Evolutionary conservation across 257 asterid genomes (phyloP), one percentile per base, ranked within the genome.

Genomic region (Penstemon eatonii): DNA sequence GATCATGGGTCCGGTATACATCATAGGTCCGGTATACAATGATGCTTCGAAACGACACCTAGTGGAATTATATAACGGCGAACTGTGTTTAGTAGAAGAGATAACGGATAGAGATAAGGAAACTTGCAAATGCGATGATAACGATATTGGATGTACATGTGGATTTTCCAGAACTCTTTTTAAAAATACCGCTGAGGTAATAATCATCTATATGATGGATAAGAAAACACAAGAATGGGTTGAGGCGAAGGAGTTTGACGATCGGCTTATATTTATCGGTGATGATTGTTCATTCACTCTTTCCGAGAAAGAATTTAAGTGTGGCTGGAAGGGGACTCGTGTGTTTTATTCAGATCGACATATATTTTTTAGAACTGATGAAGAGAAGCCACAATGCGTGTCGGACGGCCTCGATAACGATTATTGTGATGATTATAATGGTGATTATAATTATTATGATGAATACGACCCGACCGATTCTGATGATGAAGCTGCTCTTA

Each of bases 251-350:
- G 38, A 37, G 11, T 56, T 57, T 19, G 36, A 57, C 2, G 73
- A 59, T 47, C 38, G 36, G 66, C 3, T 57, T 43, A 58, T 68
- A n/a, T 57, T 68, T 18, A 66, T 10, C 6, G 73, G 73, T 15
- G 73, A 68, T 49, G 73, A 68, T 57, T 68, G 73, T 15, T 56
- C 73, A 6, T 68, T 57, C 66, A 15, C 18, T 15, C 18, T 15
- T 15, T 15, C 18, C 18, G 18, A 15, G 18, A 15, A 15, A 15
- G 18, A 15, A 15, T 15, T 15, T 15, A 15, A 15, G 18, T 15
- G 18, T 15, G 18, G 18, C 18, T 15, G 18, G 9, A 43, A 25
- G 42, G 64, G 72, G 18, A 67, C 66, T 45, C 59, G 66, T 36
- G 66, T 57, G 6, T 67, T 67, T 58, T 68, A 57, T 47, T 13